These are phyloP conservation scores for Fusarium sp. DNA, from an alignment of 2,329 filamentous ascomycete species.

Conservation along the genomic window DNA sequence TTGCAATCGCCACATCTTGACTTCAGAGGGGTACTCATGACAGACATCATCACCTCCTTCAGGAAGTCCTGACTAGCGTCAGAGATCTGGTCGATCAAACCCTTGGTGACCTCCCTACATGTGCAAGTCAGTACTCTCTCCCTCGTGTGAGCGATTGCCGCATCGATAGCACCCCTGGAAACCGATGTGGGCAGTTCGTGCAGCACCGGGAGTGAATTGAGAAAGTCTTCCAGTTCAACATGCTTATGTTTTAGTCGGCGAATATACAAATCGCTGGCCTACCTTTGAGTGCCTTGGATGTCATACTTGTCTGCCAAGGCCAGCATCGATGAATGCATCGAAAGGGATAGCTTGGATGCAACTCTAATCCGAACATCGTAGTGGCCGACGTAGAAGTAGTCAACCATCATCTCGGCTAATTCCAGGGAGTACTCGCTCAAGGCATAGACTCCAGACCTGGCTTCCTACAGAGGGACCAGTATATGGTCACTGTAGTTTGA, in stretches of 20 bases:
- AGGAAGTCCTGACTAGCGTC: not conserved
- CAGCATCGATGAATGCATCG: not conserved
- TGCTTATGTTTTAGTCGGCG: not conserved
- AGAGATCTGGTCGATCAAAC: not conserved
- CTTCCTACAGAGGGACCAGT: not conserved
- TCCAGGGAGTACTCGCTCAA: not conserved
- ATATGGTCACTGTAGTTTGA: not conserved
- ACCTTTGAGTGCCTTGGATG: not conserved
- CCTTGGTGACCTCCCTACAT: not conserved
- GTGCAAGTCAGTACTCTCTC: not conserved
- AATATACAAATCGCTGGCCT: not conserved
- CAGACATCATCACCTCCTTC: not conserved
- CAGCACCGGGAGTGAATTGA: not conserved
- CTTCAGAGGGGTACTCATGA: too few relatives aligned
- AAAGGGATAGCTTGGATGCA: not conserved
- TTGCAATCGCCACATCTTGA: not conserved
- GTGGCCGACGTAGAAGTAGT: not conserved
- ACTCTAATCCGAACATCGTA: not conserved
- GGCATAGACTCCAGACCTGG: not conserved
- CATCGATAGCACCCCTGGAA: not conserved
- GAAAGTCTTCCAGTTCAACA: not conserved
- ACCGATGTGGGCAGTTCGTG: not conserved
- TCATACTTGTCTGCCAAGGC: not conserved
- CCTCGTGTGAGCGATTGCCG: not conserved
- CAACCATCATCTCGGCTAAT: not conserved